Conservation (phyloP, 371 early-diverging fungal species). For the Apophysomyces sp. region DNA sequence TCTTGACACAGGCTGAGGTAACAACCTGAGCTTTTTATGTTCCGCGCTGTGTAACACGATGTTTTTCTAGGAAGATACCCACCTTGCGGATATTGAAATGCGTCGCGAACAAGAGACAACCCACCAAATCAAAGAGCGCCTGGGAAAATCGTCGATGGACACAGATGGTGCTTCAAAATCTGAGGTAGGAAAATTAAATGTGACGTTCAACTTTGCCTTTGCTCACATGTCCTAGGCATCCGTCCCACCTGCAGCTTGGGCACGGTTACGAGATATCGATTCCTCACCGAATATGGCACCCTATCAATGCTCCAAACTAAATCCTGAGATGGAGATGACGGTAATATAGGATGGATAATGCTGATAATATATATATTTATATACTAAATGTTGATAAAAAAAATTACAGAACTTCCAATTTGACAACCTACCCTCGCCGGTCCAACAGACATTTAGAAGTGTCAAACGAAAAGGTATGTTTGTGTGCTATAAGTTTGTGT, state of each 20-base stretch:
- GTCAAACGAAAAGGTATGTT: conserved; percentile 42
- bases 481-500: not conserved
- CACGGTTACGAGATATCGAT: conserved; percentile 25
- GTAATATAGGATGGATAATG: conserved; percentile 15
- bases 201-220: too few species aligned
- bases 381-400: not conserved
- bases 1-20: conserved; percentile 44
- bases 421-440: conserved; percentile 34
- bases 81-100: conserved; percentile 44
- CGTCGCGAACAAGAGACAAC: conserved; percentile 39
- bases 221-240: not conserved
- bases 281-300: conserved; percentile 24
- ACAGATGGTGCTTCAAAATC: conserved; percentile 7
- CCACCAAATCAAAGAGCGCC: conserved; percentile 20
- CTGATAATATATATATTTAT: not conserved
- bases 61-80: conserved; percentile 35
- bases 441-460: conserved; percentile 26
- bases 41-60: not conserved
- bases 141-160: conserved; percentile 14
- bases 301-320: conserved; percentile 45
- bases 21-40: not conserved
- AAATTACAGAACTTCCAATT: conserved; percentile 33
- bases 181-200: conserved; percentile 5
- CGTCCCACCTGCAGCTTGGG: conserved; percentile 44
- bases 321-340: conserved; percentile 49